Evolutionary conservation across 1,284 basidiomycete genomes (phyloP).

Genomic region (Kwoniella shivajii): DNA sequence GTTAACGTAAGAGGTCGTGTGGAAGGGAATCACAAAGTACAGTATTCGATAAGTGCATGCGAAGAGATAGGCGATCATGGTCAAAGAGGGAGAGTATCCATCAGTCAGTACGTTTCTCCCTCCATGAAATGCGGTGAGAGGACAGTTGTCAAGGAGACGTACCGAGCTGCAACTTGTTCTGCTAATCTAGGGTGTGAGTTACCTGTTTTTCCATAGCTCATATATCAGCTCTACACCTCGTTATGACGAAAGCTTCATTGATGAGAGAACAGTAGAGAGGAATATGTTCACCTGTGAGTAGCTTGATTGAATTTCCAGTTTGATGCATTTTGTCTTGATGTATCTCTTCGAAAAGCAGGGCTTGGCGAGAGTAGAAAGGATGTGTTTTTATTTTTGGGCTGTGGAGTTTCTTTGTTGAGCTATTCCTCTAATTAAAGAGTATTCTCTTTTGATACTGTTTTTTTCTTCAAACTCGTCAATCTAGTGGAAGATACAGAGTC

Average conservation of each 20-base stretch:
- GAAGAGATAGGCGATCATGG: background rate
- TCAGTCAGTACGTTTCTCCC: background rate
- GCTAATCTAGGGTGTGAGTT: constrained; percentile 98
- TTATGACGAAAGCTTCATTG: background rate
- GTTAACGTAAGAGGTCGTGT: background rate
- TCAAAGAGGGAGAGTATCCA: no score
- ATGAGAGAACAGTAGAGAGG: no score
- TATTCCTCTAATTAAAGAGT: constrained; percentile 13
- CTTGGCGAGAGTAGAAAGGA: background rate
- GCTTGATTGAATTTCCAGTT: constrained; percentile 84
- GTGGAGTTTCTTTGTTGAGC: background rate
- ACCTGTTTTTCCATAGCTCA: constrained; percentile 61
- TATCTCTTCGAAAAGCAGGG: background rate
- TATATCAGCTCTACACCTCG: constrained; percentile 1
- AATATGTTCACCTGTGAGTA: constrained; percentile 73
- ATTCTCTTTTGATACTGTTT: constrained; percentile 6
- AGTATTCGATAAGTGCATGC: background rate
- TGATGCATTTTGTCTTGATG: constrained; percentile 59
- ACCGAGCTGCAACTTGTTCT: constrained; percentile 90
- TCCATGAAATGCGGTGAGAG: background rate
- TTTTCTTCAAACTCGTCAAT: no score
- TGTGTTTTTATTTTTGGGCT: background rate
- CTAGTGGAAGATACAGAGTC: background rate
- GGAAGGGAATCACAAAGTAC: background rate
- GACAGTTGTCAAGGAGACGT: constrained; percentile 54